phyloP scores from a whole-genome alignment of 139 green algal species.

The Volvox reticuliferus region DNA sequence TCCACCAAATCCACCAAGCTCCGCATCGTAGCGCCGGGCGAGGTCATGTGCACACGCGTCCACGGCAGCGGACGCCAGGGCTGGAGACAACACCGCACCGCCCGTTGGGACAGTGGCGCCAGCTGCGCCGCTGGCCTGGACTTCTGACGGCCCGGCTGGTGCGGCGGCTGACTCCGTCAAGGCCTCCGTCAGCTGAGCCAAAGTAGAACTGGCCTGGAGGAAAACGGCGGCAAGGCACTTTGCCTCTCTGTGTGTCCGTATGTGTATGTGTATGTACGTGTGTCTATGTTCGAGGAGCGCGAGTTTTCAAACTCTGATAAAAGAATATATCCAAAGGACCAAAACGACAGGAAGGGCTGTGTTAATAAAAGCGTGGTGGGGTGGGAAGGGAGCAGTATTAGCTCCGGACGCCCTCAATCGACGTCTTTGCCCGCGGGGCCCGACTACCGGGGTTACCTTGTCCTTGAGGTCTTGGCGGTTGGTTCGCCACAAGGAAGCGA shows the following conservation, averaged over 20 bases:
- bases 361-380: no score
- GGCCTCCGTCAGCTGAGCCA: conserved; percentile 72
- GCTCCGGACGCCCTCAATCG: no score
- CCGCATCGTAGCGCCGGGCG: conserved; percentile 71
- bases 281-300: no score
- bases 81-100: background rate
- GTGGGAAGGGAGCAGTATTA: no score
- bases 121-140: background rate
- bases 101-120: background rate
- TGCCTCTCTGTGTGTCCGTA: no score
- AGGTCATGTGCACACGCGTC: conserved; percentile 39
- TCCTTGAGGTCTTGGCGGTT: conserved; percentile 55
- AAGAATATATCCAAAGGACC: no score
- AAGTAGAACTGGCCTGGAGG: conserved; percentile 54
- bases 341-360: no score
- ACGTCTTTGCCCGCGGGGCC: no score
- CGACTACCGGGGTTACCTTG: no score
- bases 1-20: conserved; percentile 83
- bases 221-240: no score
- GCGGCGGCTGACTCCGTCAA: background rate
- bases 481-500: conserved; percentile 65
- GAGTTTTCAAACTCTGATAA: no score
- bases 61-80: conserved; percentile 14
- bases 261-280: no score
- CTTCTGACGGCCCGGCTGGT: background rate